A percentile compares a stretch with the other conserved stretches of the same genome.
These are phyloP conservation scores for Blepharisma japonicum DNA, from an alignment of 73 alveolate genomes.

Conservation along the genomic window DNA sequence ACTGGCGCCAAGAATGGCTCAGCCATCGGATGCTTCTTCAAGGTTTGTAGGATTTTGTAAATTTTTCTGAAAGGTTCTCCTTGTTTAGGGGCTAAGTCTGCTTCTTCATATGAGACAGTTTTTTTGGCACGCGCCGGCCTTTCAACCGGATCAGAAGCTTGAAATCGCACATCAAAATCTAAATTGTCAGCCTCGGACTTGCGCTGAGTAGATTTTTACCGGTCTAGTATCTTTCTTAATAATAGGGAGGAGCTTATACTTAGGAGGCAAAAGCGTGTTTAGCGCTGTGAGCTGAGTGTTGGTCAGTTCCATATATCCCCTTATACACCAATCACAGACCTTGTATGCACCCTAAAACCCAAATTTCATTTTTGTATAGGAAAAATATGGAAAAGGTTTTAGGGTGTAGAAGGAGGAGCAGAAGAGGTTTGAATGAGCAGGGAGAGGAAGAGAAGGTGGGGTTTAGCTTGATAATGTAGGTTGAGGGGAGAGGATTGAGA, in stretches of 20 bases:
- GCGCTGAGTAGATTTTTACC: neutral
- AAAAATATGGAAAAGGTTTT: too few species aligned
- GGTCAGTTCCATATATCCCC: conserved; percentile 24
- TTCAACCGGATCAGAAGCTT: neutral
- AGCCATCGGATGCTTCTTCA: conserved; percentile 32
- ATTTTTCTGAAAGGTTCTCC: conserved; percentile 20
- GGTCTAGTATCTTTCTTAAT: neutral
- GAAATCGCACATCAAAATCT: neutral
- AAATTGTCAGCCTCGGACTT: conserved; percentile 7
- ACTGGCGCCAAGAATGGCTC: conserved; percentile 41
- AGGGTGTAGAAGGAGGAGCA: too few species aligned
- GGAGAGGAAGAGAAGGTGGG: too few species aligned
- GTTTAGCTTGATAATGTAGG: too few species aligned
- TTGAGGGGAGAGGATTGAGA: too few species aligned
- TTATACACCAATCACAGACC: too few species aligned
- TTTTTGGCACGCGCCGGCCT: conserved; percentile 13
- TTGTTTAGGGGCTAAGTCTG: neutral
- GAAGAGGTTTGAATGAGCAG: too few species aligned
- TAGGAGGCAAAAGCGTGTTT: conserved; percentile 3
- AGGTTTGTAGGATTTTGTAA: conserved; percentile 8
- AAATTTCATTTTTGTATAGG: too few species aligned
- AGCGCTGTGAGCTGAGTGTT: neutral
- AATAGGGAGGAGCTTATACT: neutral
- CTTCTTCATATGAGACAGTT: conserved; percentile 23
- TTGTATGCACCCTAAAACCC: too few species aligned